Percentiles rank a stretch among this genome's conserved stretches.
phyloP scores from a whole-genome alignment of 768 basidiomycete species.

The Boletus speciosus region DNA sequence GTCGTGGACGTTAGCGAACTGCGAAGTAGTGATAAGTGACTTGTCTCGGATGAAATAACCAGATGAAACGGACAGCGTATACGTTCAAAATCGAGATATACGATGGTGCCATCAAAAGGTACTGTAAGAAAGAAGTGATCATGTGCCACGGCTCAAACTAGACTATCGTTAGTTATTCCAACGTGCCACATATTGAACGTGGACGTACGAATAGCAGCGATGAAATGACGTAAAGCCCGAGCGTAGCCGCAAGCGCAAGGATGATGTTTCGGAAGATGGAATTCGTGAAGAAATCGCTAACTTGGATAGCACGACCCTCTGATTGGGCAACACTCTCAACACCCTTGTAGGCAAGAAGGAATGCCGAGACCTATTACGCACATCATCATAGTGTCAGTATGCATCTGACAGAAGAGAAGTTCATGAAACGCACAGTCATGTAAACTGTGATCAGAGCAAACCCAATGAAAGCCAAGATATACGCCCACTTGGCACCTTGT shows the following conservation, averaged over 20 bases:
- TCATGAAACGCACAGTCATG: slow-evolving; percentile 68
- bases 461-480: slow-evolving; percentile 80
- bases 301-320: slow-evolving; percentile 43
- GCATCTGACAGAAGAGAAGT: slow-evolving; percentile 1
- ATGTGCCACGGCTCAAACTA: slow-evolving; percentile 98
- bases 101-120: slow-evolving; percentile 86
- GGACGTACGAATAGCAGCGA: slow-evolving; percentile 79
- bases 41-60: background rate
- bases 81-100: slow-evolving; percentile 94
- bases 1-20: slow-evolving; percentile 89
- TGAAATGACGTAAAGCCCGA: slow-evolving; percentile 83
- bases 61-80: slow-evolving; percentile 53
- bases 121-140: slow-evolving; percentile 95
- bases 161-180: background rate
- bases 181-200: background rate
- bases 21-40: background rate
- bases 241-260: slow-evolving; percentile 79
- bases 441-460: slow-evolving; percentile 93
- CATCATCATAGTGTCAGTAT: background rate
- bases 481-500: slow-evolving; percentile 85
- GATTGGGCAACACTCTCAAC: slow-evolving; percentile 55
- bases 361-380: slow-evolving; percentile 58
- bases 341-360: slow-evolving; percentile 81
- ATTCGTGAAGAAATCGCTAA: slow-evolving; percentile 71
- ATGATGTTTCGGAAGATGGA: slow-evolving; percentile 83